A percentile compares a stretch with the other conserved stretches of the same genome.
Conservation (phyloP, 2,329 filamentous ascomycete genomes). For the Talaromyces amestolkiae region DNA sequence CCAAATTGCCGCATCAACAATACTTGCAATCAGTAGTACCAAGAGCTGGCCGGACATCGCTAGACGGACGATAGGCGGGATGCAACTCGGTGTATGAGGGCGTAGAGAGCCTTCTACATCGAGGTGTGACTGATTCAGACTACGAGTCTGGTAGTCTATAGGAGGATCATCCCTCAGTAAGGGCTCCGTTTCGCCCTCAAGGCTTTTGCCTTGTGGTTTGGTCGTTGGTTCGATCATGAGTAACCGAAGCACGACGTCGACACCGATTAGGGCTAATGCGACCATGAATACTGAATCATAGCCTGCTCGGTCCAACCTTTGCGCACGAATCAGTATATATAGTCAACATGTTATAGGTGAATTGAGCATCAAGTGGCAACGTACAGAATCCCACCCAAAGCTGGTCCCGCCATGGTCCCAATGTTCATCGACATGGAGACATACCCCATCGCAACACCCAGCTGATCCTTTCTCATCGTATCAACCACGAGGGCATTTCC, state of each 20-base stretch:
- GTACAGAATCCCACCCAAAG: conserved; percentile 36
- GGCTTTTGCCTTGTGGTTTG: conserved; percentile 20
- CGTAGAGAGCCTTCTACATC: conserved; percentile 9
- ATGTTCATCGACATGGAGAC: conserved; percentile 54
- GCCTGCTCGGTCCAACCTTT: conserved; percentile 27
- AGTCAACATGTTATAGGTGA: neutral
- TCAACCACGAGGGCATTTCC: conserved; percentile 59
- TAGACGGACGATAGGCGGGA: conserved; percentile 29
- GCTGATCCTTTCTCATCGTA: conserved; percentile 55
- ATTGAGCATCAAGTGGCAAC: neutral
- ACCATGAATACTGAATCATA: conserved; percentile 34
- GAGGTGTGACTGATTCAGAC: neutral
- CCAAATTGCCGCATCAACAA: conserved; percentile 53
- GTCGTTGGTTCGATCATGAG: conserved; percentile 55
- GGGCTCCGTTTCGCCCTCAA: conserved; percentile 16
- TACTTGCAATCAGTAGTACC: conserved; percentile 43
- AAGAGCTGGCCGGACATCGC: conserved; percentile 45
- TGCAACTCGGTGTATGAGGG: neutral
- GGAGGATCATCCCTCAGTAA: conserved; percentile 2
- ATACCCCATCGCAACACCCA: conserved; percentile 60
- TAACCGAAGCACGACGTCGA: conserved; percentile 61
- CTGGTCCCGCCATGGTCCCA: conserved; percentile 55
- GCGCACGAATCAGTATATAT: neutral
- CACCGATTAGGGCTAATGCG: conserved; percentile 48
- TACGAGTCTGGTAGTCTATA: neutral